Conservation (phyloP, 164 flowering plant species). For the Tetrastigma voinierianum region DNA sequence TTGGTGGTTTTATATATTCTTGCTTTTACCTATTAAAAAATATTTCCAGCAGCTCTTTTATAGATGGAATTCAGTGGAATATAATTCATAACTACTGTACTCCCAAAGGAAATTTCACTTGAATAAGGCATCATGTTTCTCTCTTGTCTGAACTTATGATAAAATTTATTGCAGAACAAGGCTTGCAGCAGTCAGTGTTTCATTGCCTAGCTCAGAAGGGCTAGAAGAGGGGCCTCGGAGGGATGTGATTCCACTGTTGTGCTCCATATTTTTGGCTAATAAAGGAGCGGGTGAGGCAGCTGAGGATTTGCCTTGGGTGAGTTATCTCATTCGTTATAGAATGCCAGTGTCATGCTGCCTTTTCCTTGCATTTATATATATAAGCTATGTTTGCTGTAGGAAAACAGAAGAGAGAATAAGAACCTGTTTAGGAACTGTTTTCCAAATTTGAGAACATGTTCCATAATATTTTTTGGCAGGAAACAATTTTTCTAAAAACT, state of each 20-base stretch:
- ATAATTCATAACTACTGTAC: too few relatives aligned
- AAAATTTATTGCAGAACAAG: conserved; percentile 56
- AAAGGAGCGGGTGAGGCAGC: conserved; percentile 75
- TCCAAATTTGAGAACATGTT: too few relatives aligned
- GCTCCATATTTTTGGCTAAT: conserved; percentile 91
- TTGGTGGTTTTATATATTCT: too few relatives aligned
- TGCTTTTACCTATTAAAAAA: too few relatives aligned
- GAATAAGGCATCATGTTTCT: not conserved
- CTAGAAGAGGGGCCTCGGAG: conserved; percentile 26
- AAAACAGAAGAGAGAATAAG: too few relatives aligned
- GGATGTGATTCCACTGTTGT: conserved; percentile 72
- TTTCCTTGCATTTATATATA: not conserved
- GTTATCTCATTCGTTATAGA: conserved; percentile 11
- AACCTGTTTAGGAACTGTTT: too few relatives aligned
- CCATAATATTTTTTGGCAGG: too few relatives aligned
- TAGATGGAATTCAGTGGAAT: too few relatives aligned
- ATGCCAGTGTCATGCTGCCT: too few relatives aligned
- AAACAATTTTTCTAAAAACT: too few relatives aligned
- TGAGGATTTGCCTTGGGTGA: conserved; percentile 65
- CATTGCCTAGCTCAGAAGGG: conserved; percentile 37
- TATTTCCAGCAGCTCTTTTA: too few relatives aligned
- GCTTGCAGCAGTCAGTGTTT: conserved; percentile 71
- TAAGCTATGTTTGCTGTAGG: not conserved
- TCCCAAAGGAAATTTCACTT: too few relatives aligned
- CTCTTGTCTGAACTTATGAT: not conserved